Percentiles rank a stretch among this genome's conserved stretches.
These are phyloP conservation scores for Tillandsia leiboldiana DNA, from an alignment of 176 grass and related monocot species.

Conservation along the genomic window DNA sequence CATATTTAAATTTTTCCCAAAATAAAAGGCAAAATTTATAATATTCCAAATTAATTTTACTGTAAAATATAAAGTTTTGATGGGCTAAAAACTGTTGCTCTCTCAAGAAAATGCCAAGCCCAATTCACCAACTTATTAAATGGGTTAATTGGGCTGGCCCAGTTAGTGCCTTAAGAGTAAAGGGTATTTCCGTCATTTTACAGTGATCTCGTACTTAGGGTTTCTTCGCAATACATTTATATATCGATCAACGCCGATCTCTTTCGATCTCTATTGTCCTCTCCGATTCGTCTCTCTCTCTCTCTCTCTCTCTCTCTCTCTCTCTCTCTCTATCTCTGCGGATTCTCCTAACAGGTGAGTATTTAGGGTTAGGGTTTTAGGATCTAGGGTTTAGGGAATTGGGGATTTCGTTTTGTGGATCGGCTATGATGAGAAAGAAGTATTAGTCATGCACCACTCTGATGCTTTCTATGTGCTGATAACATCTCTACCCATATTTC, in stretches of 20 bases:
- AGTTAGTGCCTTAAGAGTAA: not conserved
- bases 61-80: too few relatives aligned
- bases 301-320: not conserved
- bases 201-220: not conserved
- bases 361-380: not conserved
- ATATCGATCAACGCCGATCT: not conserved
- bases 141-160: not conserved
- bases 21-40: too few relatives aligned
- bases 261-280: not conserved
- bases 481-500: constrained; percentile 1
- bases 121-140: not conserved
- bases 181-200: not conserved
- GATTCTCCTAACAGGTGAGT: not conserved
- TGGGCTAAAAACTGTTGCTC: not conserved
- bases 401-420: not conserved
- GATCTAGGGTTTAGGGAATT: not conserved
- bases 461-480: not conserved
- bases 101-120: not conserved
- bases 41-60: too few relatives aligned
- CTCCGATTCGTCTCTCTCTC: not conserved
- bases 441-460: constrained; percentile 3
- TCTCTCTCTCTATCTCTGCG: not conserved
- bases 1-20: too few relatives aligned
- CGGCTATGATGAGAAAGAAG: not conserved
- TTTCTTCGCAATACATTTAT: not conserved